Evolutionary conservation across 768 basidiomycete species (phyloP), one percentile per base, ranked within the genome.

Genomic region (Gautieria morchelliformis): DNA sequence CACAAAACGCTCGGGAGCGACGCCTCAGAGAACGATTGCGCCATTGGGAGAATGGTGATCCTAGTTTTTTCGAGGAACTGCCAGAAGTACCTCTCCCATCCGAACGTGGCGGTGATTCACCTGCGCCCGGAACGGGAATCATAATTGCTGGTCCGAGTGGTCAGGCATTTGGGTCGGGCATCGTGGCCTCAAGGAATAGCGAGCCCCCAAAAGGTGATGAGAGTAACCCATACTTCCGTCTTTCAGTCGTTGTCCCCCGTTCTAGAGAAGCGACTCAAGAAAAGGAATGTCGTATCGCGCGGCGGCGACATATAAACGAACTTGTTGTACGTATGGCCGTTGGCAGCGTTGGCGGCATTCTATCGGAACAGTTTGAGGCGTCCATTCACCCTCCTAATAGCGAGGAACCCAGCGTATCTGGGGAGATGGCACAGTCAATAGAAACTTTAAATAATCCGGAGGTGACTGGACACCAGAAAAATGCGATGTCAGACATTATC

Each of bases 281-380:
- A 65, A 75, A 74, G 45, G 68, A 72, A 8, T 78, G 74, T 51
- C 80, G 90, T 47, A 74, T 84, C 59, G 70, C 72, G 4, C 74
- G 90, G 37, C 75, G 90, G 58, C 74, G 81, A 57, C 85, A 91
- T 62, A 80, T 90, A 55, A 93, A 93, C 66, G 84, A 89, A 63
- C 70, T 93, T 46, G 83, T 80, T 0, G 85, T 89, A 76, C 80
- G 87, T n/a, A 89, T 90, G 82, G 90, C 81, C 5, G 75, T 91
- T 39, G 87, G 85, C 35, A 78, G 79, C 0, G 76, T 89, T 7
- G 90, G 90, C 10, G 91, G 90, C 11, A 63, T 72, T 7, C 65
- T 90, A 6, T 82, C 81, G 46, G 62, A 67, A 27, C 66, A 69
- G 32, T 46, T 62, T 33, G 65, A 71, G 24, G 24, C 14, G 12